phyloP scores from a whole-genome alignment of 805 yeast genomes.

The Hanseniaspora lindneri region DNA sequence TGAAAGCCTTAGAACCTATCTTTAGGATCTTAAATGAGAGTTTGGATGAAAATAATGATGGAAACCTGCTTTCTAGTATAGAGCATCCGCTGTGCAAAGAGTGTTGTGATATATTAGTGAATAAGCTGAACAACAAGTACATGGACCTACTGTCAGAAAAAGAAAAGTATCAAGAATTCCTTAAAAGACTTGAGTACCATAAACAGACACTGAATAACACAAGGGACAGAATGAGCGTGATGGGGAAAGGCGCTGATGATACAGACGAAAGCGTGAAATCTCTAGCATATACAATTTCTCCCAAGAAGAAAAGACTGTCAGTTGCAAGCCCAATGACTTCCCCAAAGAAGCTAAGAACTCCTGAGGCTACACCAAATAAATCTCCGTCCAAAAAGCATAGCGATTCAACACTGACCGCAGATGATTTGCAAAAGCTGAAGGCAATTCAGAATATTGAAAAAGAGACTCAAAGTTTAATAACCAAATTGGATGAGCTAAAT shows the following conservation, averaged over 20 bases:
- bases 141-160: conserved; percentile 66
- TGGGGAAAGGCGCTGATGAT: conserved; percentile 14
- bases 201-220: conserved; percentile 32
- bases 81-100: conserved; percentile 83
- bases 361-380: too few species aligned
- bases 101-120: conserved; percentile 58
- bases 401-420: conserved; percentile 38
- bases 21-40: conserved; percentile 51
- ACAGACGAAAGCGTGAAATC: conserved; percentile 36
- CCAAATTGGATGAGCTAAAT: conserved; percentile 25
- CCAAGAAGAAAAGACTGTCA: conserved; percentile 30
- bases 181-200: conserved; percentile 54
- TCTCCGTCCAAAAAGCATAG: too few species aligned
- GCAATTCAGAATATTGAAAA: conserved; percentile 26
- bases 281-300: conserved; percentile 34
- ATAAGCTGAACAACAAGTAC: conserved; percentile 54
- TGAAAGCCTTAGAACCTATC: conserved; percentile 47
- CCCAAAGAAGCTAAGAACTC: conserved; percentile 18
- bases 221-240: conserved; percentile 17
- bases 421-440: conserved; percentile 23
- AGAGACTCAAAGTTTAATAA: conserved; percentile 21
- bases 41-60: not conserved
- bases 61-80: conserved; percentile 48
- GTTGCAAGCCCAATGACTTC: conserved; percentile 16
- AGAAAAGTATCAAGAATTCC: conserved; percentile 61